phyloP scores from a whole-genome alignment of 2,329 filamentous ascomycete genomes.

The Aspergillus alliaceus region DNA sequence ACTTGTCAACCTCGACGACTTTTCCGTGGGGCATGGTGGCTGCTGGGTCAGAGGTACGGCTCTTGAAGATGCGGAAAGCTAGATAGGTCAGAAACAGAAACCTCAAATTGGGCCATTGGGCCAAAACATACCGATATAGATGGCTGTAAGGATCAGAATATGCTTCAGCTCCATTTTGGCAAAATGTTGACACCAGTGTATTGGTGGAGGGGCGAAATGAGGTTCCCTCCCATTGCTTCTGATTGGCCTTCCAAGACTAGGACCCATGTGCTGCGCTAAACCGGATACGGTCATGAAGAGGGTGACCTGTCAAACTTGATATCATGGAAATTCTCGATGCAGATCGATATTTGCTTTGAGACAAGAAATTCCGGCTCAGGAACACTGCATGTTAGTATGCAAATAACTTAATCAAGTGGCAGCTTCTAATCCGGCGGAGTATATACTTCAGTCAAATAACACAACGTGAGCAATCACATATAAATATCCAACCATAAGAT shows the following conservation, averaged over 20 bases:
- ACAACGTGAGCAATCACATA: no score
- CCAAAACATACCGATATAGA: slow-evolving; percentile 12
- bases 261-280: neutral
- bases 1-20: slow-evolving; percentile 39
- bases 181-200: neutral
- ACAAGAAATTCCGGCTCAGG: no score
- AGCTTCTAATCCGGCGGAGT: no score
- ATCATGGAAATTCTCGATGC: no score
- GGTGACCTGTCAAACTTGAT: no score
- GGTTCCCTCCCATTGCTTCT: neutral
- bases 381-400: no score
- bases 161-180: slow-evolving; percentile 13
- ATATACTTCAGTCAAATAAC: no score
- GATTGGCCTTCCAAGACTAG: neutral
- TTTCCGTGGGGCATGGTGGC: slow-evolving; percentile 36
- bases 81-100: neutral
- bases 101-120: neutral
- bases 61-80: slow-evolving; percentile 18
- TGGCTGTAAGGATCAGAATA: slow-evolving; percentile 11
- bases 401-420: no score
- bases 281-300: no score
- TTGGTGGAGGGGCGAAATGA: neutral
- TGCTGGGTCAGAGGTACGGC: slow-evolving; percentile 11
- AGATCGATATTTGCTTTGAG: no score
- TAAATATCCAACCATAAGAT: no score